These are phyloP conservation scores for Herpetospermum pedunculosum DNA, from an alignment of 306 rosid genomes.

Conservation along the genomic window DNA sequence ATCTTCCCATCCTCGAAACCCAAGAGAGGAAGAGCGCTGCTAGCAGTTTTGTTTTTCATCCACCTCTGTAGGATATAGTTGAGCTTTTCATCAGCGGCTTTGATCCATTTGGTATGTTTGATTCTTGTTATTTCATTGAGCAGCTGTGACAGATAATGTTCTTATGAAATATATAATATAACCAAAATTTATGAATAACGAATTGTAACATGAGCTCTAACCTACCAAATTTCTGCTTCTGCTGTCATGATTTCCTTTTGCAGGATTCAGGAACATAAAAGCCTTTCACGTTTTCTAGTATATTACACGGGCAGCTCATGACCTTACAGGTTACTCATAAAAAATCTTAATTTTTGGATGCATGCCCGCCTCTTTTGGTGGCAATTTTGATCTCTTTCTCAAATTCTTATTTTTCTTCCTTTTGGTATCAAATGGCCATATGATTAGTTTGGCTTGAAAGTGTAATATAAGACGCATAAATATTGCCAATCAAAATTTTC, in stretches of 20 bases:
- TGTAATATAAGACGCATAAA: constrained; percentile 18
- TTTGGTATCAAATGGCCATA: background rate
- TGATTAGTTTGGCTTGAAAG: constrained; percentile 18
- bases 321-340: constrained; percentile 24
- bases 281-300: background rate
- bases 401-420: background rate
- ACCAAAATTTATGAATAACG: background rate
- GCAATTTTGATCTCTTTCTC: background rate
- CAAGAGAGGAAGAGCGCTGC: constrained; percentile 15
- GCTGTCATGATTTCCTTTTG: background rate
- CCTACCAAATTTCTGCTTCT: background rate
- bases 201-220: background rate
- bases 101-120: constrained; percentile 37
- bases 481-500: constrained; percentile 6
- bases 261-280: constrained; percentile 1
- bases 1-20: constrained; percentile 1
- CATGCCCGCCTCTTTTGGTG: background rate
- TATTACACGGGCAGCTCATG: constrained; percentile 24
- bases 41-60: constrained; percentile 18
- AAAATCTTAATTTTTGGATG: constrained; percentile 13
- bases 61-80: constrained; percentile 12
- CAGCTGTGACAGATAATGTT: background rate
- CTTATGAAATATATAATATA: background rate
- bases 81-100: constrained; percentile 22
- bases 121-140: background rate